Percentiles rank a stretch among this genome's conserved stretches.
phyloP scores from a whole-genome alignment of 2,329 filamentous ascomycete genomes.

The Talaromyces sp. region DNA sequence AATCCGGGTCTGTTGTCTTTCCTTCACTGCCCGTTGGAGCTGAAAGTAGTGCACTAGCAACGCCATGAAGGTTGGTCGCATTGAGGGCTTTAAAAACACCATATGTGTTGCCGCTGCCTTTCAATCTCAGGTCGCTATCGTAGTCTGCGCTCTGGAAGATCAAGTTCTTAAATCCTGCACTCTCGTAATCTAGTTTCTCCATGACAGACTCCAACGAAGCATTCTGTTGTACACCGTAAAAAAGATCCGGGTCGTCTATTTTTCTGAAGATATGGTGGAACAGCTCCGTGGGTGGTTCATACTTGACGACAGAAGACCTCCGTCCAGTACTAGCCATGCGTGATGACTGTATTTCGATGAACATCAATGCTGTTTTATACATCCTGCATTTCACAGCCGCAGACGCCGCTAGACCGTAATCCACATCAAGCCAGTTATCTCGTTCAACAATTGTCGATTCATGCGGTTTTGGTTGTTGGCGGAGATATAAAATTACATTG shows the following conservation, averaged over 20 bases:
- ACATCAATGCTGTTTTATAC: slow-evolving; percentile 79
- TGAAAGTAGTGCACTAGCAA: slow-evolving; percentile 75
- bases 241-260: slow-evolving; percentile 92
- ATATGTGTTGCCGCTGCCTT: slow-evolving; percentile 57
- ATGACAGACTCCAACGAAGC: slow-evolving; percentile 74
- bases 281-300: slow-evolving; percentile 58
- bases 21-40: slow-evolving; percentile 52
- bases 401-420: slow-evolving; percentile 64
- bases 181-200: slow-evolving; percentile 81
- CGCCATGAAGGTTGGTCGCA: slow-evolving; percentile 74
- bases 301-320: slow-evolving; percentile 58
- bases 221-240: slow-evolving; percentile 82
- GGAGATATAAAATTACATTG: slow-evolving; percentile 79
- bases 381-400: slow-evolving; percentile 76
- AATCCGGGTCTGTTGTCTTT: slow-evolving; percentile 55
- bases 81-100: slow-evolving; percentile 74
- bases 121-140: slow-evolving; percentile 70
- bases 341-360: slow-evolving; percentile 68
- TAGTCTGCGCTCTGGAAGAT: slow-evolving; percentile 88
- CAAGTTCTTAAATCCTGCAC: slow-evolving; percentile 78
- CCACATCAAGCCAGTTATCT: slow-evolving; percentile 78
- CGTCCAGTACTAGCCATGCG: slow-evolving; percentile 57
- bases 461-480: slow-evolving; percentile 68
- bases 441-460: slow-evolving; percentile 78
- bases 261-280: slow-evolving; percentile 82